These are phyloP conservation scores for Rhizopogon salebrosus DNA, from an alignment of 768 basidiomycete species.

Conservation along the genomic window DNA sequence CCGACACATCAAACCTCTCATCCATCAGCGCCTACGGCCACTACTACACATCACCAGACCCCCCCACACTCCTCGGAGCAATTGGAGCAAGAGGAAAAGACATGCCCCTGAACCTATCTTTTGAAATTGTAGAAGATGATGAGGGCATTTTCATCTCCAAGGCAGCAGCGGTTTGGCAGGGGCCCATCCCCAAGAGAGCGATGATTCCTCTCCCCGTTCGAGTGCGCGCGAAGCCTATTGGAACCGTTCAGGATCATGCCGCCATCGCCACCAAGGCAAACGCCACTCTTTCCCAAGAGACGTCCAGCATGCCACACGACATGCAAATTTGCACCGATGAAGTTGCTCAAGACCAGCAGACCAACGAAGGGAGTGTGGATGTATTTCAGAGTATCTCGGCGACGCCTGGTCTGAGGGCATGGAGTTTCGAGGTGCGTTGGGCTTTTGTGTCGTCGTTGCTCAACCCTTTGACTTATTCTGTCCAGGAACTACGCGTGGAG, in stretches of 20 bases:
- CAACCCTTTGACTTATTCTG: neutral
- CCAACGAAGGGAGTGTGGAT: neutral
- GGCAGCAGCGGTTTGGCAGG: conserved; percentile 1
- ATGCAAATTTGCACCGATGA: conserved; percentile 1
- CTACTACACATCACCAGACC: neutral
- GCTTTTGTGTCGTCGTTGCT: neutral
- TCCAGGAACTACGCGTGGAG: conserved; percentile 22
- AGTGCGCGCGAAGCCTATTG: neutral
- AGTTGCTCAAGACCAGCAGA: neutral
- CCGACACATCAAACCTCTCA: neutral
- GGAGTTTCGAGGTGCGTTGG: conserved; percentile 26
- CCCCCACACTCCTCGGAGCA: neutral
- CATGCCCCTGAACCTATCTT: neutral
- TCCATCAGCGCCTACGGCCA: neutral
- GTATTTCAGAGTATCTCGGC: conserved; percentile 25
- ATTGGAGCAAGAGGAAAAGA: neutral
- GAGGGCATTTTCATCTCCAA: neutral
- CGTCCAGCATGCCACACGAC: neutral
- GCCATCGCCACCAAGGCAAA: neutral
- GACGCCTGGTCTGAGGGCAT: conserved; percentile 12
- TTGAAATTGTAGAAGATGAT: neutral
- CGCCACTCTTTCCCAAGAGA: neutral
- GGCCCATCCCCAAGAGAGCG: neutral
- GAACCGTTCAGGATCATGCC: neutral
- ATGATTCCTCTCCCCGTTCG: neutral